Conservation (phyloP, 148 eudicot species). For the Spergularia bocconei region DNA sequence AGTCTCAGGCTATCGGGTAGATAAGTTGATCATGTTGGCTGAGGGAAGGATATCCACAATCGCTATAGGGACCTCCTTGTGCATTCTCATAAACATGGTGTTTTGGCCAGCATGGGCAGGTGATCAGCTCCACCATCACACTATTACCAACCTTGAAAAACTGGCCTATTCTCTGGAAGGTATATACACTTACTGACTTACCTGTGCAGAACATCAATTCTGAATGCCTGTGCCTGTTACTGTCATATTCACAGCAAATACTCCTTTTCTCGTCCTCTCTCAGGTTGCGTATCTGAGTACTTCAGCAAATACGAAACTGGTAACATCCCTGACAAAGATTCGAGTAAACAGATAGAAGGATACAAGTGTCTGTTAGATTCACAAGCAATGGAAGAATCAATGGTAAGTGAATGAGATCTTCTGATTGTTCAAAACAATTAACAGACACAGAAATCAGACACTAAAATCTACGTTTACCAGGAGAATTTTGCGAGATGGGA, state of each 20-base stretch:
- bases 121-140: constrained; percentile 48
- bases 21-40: constrained; percentile 48
- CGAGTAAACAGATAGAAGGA: constrained; percentile 19
- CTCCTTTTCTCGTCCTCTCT: not conserved
- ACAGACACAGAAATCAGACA: not conserved
- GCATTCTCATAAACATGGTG: constrained; percentile 39
- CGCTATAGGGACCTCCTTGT: constrained; percentile 46
- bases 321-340: constrained; percentile 14
- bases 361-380: constrained; percentile 40
- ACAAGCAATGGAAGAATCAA: constrained; percentile 35
- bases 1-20: constrained; percentile 49
- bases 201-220: not conserved
- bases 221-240: not conserved
- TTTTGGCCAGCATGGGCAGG: constrained; percentile 79
- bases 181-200: constrained; percentile 2
- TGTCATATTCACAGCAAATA: not conserved
- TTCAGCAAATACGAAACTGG: constrained; percentile 20
- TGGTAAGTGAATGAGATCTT: constrained; percentile 26
- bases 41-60: constrained; percentile 49
- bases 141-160: constrained; percentile 44
- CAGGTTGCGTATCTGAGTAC: constrained; percentile 44
- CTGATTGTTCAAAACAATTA: not conserved
- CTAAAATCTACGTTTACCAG: constrained; percentile 18
- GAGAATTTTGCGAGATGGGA: constrained; percentile 70
- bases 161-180: constrained; percentile 54